Conservation (phyloP, 164 flowering plant species). For the Macadamia tetraphylla region DNA sequence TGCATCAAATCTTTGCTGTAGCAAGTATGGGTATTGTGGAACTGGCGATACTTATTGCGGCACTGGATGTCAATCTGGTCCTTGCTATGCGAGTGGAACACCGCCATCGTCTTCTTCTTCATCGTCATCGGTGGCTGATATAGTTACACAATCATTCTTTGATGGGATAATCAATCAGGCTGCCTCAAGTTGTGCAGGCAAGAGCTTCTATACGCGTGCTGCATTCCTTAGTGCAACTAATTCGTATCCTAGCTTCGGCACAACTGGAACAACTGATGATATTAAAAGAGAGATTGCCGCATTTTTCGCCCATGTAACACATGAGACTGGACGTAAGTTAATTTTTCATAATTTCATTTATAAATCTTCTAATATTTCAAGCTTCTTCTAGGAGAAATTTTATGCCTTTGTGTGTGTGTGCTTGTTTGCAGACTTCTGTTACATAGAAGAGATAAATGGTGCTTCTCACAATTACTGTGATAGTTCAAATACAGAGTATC, state of each 20-base stretch:
- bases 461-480: conserved; percentile 41
- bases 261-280: conserved; percentile 33
- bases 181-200: too few species aligned
- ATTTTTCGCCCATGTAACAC: conserved; percentile 23
- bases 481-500: conserved; percentile 29
- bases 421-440: conserved; percentile 37
- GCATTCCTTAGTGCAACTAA: conserved; percentile 39
- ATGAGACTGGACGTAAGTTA: too few species aligned
- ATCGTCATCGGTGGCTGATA: conserved; percentile 15
- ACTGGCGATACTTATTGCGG: too few species aligned
- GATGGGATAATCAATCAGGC: too few species aligned
- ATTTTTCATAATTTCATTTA: too few species aligned
- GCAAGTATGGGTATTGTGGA: too few species aligned
- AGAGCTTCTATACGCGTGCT: conserved; percentile 33
- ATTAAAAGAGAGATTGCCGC: conserved; percentile 69
- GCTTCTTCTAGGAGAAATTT: too few species aligned
- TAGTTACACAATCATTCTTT: conserved; percentile 6
- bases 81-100: conserved; percentile 17
- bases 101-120: too few species aligned
- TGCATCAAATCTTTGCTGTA: too few species aligned
- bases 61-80: conserved; percentile 6
- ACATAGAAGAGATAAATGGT: conserved; percentile 15
- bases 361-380: too few species aligned
- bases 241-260: conserved; percentile 43
- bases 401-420: too few species aligned